Percentiles rank a stretch among this genome's conserved stretches.
Conservation (phyloP, 1,284 basidiomycete genomes). For the Sphagnurus paluster region DNA sequence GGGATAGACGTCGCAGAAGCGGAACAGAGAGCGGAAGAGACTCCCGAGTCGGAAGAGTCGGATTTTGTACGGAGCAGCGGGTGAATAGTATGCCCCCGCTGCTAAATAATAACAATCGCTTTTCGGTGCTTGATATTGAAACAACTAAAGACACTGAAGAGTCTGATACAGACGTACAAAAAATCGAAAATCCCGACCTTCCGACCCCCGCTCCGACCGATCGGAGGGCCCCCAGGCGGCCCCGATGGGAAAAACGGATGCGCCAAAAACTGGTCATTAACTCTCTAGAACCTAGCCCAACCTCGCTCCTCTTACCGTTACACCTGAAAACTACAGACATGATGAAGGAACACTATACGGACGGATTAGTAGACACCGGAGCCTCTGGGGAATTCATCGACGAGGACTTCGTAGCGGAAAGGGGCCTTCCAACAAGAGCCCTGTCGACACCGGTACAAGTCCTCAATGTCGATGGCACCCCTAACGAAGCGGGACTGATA, state of each 20-base stretch:
- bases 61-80: neutral
- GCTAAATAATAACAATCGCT: neutral
- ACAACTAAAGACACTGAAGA: neutral
- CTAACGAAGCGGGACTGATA: conserved; percentile 23
- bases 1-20: neutral
- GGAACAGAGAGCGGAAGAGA: neutral
- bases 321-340: conserved; percentile 16
- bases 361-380: conserved; percentile 17
- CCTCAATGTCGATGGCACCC: conserved; percentile 25
- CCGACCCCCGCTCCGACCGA: neutral
- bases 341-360: neutral
- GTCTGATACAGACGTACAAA: neutral
- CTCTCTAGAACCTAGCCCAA: neutral
- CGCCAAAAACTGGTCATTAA: no score
- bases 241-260: neutral
- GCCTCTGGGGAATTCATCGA: conserved; percentile 21
- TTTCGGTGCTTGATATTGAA: neutral
- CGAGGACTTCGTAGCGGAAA: conserved; percentile 12
- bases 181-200: neutral
- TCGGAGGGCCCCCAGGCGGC: neutral
- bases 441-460: conserved; percentile 20
- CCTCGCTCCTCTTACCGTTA: neutral
- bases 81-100: neutral
- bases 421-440: conserved; percentile 10
- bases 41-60: neutral